Conservation (phyloP, 495 filamentous ascomycete species). For the Xanthoparmelia taractica region DNA sequence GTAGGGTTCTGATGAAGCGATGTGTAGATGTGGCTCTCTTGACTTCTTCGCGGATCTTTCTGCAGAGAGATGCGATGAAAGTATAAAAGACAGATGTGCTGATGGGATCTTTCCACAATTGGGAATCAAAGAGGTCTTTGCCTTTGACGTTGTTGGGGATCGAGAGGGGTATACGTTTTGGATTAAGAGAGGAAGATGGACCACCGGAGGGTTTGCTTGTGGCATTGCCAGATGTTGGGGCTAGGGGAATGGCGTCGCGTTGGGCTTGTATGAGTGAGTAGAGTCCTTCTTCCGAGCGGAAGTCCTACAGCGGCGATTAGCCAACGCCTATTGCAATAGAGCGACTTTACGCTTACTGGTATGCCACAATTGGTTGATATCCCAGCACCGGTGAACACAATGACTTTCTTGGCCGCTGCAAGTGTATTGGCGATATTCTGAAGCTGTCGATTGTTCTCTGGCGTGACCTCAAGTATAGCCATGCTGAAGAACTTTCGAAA, state of each 20-base stretch:
- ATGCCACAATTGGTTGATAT: constrained; percentile 69
- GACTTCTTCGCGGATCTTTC: constrained; percentile 44
- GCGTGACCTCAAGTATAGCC: constrained; percentile 21
- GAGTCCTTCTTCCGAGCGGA: constrained; percentile 61
- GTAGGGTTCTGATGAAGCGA: constrained; percentile 53
- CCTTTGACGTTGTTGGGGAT: constrained; percentile 52
- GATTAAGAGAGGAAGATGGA: constrained; percentile 1
- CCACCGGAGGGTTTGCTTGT: background rate
- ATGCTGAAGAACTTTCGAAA: constrained; percentile 6
- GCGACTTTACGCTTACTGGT: constrained; percentile 41
- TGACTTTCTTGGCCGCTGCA: constrained; percentile 52
- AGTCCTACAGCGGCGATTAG: constrained; percentile 45
- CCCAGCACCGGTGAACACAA: constrained; percentile 62
- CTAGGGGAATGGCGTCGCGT: constrained; percentile 36
- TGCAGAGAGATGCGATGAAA: constrained; percentile 54
- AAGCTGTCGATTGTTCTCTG: constrained; percentile 41
- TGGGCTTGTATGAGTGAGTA: constrained; percentile 62
- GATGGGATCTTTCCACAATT: constrained; percentile 54
- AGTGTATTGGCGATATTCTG: constrained; percentile 55
- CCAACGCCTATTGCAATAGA: background rate
- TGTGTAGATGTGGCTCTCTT: constrained; percentile 52
- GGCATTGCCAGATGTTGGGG: background rate
- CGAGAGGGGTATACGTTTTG: background rate
- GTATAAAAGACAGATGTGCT: constrained; percentile 60
- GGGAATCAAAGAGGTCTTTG: constrained; percentile 57